phyloP scores from a whole-genome alignment of 2,329 filamentous ascomycete genomes.

The Clarireedia paspali region DNA sequence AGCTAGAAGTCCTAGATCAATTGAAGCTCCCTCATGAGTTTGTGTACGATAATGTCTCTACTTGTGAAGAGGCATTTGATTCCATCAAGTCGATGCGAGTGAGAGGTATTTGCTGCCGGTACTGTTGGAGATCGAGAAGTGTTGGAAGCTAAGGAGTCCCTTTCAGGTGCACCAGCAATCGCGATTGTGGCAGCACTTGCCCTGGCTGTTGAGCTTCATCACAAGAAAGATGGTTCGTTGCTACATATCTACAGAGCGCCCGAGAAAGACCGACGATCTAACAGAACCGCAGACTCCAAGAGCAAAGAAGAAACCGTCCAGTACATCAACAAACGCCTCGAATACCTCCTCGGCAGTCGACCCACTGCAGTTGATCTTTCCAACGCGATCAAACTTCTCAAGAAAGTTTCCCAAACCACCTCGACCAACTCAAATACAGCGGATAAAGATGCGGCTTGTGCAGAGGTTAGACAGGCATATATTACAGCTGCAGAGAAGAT shows the following conservation, averaged over 20 bases:
- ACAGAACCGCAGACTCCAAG: slow-evolving; percentile 12
- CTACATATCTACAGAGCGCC: not conserved
- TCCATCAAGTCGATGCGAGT: slow-evolving; percentile 75
- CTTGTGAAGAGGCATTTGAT: slow-evolving; percentile 69
- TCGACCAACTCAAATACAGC: slow-evolving; percentile 31
- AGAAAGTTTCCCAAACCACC: slow-evolving; percentile 48
- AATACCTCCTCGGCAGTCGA: slow-evolving; percentile 81
- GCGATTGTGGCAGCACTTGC: slow-evolving; percentile 93
- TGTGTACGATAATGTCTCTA: slow-evolving; percentile 66
- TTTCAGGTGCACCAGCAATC: slow-evolving; percentile 76
- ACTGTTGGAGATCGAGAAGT: not conserved
- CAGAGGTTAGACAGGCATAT: slow-evolving; percentile 59
- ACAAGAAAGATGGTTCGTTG: slow-evolving; percentile 38
- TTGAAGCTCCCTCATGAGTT: slow-evolving; percentile 74
- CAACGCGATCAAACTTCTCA: slow-evolving; percentile 80
- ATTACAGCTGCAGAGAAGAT: slow-evolving; percentile 78
- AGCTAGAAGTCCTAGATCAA: slow-evolving; percentile 73
- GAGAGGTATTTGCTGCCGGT: slow-evolving; percentile 39
- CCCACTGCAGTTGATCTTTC: slow-evolving; percentile 93
- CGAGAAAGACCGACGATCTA: slow-evolving; percentile 17
- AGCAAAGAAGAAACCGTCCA: slow-evolving; percentile 49
- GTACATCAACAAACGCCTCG: slow-evolving; percentile 68
- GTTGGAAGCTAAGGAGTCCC: slow-evolving; percentile 7
- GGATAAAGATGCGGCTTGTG: slow-evolving; percentile 21
- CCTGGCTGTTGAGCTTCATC: slow-evolving; percentile 74